Evolutionary conservation across 306 rosid genomes (phyloP).

Genomic region (Morella rubra): DNA sequence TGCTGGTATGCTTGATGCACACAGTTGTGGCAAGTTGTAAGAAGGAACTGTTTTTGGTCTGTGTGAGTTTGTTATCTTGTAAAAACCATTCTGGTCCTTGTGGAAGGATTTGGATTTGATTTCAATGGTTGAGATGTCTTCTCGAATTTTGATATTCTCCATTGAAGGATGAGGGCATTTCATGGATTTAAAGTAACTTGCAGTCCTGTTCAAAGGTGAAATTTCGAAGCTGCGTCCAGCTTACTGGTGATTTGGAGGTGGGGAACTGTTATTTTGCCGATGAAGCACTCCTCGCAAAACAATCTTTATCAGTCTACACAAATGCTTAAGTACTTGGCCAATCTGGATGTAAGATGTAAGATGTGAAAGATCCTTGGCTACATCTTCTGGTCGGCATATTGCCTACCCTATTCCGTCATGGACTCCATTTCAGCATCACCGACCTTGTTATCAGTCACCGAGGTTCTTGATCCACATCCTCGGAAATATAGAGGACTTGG

Average conservation of each 20-base stretch:
- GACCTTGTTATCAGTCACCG: neutral
- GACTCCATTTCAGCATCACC: neutral
- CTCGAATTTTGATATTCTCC: neutral
- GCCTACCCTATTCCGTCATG: neutral
- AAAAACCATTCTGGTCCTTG: neutral
- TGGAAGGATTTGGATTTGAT: neutral
- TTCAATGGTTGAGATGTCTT: neutral
- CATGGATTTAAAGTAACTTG: neutral
- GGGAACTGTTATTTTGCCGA: neutral
- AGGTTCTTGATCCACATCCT: neutral
- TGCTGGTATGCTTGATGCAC: neutral
- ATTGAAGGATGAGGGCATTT: neutral
- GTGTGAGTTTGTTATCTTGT: neutral
- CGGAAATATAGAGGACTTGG: neutral
- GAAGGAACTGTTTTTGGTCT: neutral
- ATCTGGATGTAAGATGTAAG: neutral
- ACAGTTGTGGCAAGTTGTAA: no score
- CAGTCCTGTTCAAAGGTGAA: neutral
- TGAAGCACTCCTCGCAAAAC: neutral
- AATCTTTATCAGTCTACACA: neutral
- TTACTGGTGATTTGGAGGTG: neutral
- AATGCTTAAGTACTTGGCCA: neutral
- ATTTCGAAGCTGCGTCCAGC: neutral
- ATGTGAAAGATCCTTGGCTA: neutral
- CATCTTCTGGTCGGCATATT: neutral